These are phyloP conservation scores for Phallus indusiatus DNA, from an alignment of 768 basidiomycete species.

Conservation along the genomic window DNA sequence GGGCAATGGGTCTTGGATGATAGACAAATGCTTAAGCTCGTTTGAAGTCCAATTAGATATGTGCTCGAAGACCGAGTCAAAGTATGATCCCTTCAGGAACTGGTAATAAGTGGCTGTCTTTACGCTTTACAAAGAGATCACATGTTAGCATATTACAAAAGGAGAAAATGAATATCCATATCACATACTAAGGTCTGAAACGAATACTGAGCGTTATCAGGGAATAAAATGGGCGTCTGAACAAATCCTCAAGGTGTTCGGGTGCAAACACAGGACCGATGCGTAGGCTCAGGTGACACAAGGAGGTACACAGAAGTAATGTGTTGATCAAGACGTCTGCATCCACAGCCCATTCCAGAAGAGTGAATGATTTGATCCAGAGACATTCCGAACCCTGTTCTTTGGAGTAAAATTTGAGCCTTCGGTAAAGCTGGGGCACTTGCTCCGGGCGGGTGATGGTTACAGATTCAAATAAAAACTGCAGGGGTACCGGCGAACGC, in stretches of 20 bases:
- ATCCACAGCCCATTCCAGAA: conserved; percentile 63
- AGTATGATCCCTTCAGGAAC: conserved; percentile 83
- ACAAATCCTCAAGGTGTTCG: conserved; percentile 69
- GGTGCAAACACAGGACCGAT: conserved; percentile 75
- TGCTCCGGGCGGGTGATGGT: conserved; percentile 41
- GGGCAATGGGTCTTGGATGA: conserved; percentile 54
- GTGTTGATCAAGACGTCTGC: conserved; percentile 67
- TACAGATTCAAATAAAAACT: conserved; percentile 52
- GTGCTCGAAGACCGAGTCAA: conserved; percentile 58
- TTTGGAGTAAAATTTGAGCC: conserved; percentile 32
- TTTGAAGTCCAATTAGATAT: conserved; percentile 53
- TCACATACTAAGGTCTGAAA: conserved; percentile 75
- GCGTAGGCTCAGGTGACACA: conserved; percentile 47
- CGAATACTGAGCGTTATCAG: conserved; percentile 52
- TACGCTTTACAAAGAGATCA: conserved; percentile 34
- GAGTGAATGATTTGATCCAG: conserved; percentile 40
- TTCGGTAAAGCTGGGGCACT: conserved; percentile 45
- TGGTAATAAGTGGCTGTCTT: conserved; percentile 71
- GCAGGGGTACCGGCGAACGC: conserved; percentile 41
- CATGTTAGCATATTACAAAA: conserved; percentile 1
- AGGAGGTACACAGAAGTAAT: conserved; percentile 43
- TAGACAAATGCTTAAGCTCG: conserved; percentile 39
- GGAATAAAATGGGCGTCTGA: conserved; percentile 35
- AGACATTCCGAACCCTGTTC: conserved; percentile 5
- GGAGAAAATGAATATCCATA: not conserved